Evolutionary conservation across 768 basidiomycete species (phyloP).

Genomic region (Neoboletus subvelutipes): DNA sequence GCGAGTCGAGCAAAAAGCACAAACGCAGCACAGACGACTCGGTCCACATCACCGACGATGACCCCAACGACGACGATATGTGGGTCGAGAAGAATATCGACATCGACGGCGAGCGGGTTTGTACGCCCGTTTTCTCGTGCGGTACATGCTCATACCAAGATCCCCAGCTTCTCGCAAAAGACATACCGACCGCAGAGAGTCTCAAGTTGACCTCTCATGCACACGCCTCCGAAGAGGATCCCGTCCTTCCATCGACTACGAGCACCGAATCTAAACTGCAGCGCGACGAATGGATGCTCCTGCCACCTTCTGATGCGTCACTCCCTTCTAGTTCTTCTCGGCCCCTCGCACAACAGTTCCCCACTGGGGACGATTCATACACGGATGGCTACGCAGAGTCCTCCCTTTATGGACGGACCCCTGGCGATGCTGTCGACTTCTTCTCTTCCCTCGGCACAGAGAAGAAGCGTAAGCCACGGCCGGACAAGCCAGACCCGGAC

Average conservation of each 20-base stretch:
- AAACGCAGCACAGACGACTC: constrained; percentile 36
- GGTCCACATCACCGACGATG: constrained; percentile 59
- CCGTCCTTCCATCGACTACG: constrained; percentile 46
- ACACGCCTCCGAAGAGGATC: constrained; percentile 41
- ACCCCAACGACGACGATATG: constrained; percentile 69
- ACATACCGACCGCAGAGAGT: constrained; percentile 74
- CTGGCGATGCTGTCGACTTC: constrained; percentile 74
- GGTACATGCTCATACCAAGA: constrained; percentile 6
- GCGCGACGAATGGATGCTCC: constrained; percentile 91
- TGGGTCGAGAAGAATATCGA: constrained; percentile 90
- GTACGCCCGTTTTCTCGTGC: constrained; percentile 23
- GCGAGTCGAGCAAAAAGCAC: constrained; percentile 36
- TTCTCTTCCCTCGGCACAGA: constrained; percentile 87
- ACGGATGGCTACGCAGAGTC: constrained; percentile 67
- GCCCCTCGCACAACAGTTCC: constrained; percentile 30
- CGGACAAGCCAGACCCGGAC: constrained; percentile 65
- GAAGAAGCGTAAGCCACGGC: constrained; percentile 61
- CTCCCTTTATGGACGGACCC: constrained; percentile 43
- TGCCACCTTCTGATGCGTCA: constrained; percentile 27
- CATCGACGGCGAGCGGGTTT: constrained; percentile 71
- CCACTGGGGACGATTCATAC: constrained; percentile 46
- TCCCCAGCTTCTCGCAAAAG: constrained; percentile 58
- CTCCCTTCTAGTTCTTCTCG: constrained; percentile 35
- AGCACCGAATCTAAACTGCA: constrained; percentile 50
- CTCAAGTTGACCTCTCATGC: constrained; percentile 68